Evolutionary conservation across 176 grass and related monocot genomes (phyloP).

Genomic region (Luzula sylvatica): DNA sequence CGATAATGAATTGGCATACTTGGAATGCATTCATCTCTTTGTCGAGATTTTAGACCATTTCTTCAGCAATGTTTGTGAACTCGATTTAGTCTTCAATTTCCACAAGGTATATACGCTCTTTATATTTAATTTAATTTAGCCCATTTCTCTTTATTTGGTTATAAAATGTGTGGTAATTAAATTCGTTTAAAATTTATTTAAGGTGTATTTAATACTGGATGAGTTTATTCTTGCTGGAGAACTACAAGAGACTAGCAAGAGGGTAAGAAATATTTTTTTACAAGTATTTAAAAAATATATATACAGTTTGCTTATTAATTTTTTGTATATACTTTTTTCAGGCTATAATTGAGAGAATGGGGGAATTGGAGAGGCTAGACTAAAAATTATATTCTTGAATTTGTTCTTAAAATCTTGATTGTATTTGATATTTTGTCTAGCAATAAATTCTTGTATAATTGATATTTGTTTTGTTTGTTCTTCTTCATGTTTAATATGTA

Average conservation of each 20-base stretch:
- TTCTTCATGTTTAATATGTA: neutral
- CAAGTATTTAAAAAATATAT: neutral
- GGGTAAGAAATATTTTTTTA: slow-evolving; percentile 27
- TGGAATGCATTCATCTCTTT: slow-evolving; percentile 98
- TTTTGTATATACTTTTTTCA: slow-evolving; percentile 11
- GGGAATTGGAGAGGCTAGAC: slow-evolving; percentile 42
- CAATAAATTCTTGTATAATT: neutral
- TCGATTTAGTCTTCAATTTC: slow-evolving; percentile 98
- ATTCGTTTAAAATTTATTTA: slow-evolving; percentile 12
- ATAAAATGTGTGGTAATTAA: neutral
- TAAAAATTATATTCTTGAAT: slow-evolving; percentile 9
- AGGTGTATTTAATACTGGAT: slow-evolving; percentile 98
- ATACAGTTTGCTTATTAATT: neutral
- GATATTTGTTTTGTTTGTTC: neutral
- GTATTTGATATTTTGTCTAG: neutral
- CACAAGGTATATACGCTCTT: slow-evolving; percentile 56
- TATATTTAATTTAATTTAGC: too few species aligned
- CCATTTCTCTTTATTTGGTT: neutral
- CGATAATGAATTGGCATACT: slow-evolving; percentile 95
- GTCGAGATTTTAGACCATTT: slow-evolving; percentile 99
- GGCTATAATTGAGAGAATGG: slow-evolving; percentile 61
- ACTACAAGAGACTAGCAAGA: slow-evolving; percentile 99
- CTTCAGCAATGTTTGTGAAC: slow-evolving; percentile 98
- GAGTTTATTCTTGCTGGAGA: slow-evolving; percentile 99
- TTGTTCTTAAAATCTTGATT: slow-evolving; percentile 4